Conservation (phyloP, 495 filamentous ascomycete species). For the Xylaria curta region DNA sequence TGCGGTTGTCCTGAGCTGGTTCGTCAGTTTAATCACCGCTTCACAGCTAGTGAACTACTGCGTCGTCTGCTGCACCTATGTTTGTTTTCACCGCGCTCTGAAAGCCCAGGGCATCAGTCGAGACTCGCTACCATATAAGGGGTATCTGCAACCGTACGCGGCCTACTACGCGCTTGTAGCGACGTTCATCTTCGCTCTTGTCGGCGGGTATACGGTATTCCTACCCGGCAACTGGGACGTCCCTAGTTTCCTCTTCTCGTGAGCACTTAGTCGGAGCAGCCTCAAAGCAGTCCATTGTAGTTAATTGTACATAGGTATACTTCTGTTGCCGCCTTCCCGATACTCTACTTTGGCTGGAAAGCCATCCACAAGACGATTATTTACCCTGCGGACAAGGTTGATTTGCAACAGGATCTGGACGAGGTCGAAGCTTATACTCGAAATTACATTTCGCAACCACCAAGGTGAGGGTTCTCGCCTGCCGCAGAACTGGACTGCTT, state of each 20-base stretch:
- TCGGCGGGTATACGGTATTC: constrained; percentile 80
- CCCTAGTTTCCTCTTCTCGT: constrained; percentile 78
- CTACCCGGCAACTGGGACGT: constrained; percentile 74
- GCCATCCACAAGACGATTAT: constrained; percentile 67
- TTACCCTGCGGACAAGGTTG: constrained; percentile 63
- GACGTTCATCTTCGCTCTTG: constrained; percentile 72
- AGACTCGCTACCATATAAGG: constrained; percentile 68
- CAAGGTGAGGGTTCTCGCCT: constrained; percentile 57
- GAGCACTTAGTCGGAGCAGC: constrained; percentile 34
- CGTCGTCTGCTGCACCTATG: constrained; percentile 72
- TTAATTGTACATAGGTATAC: constrained; percentile 53
- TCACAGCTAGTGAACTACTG: constrained; percentile 80
- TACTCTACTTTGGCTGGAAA: constrained; percentile 76
- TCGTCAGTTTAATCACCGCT: constrained; percentile 73
- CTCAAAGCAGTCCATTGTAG: neutral
- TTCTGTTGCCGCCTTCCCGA: constrained; percentile 70
- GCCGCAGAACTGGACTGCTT: neutral
- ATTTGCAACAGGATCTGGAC: constrained; percentile 66
- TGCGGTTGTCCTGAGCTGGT: constrained; percentile 75
- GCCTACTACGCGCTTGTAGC: constrained; percentile 70
- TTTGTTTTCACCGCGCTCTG: constrained; percentile 73
- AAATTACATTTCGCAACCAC: constrained; percentile 63
- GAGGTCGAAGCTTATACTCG: constrained; percentile 77
- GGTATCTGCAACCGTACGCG: constrained; percentile 69
- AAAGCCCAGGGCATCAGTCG: constrained; percentile 72